Conservation (phyloP, 2,329 filamentous ascomycete genomes). For the Penicillium fuscoglaucum region DNA sequence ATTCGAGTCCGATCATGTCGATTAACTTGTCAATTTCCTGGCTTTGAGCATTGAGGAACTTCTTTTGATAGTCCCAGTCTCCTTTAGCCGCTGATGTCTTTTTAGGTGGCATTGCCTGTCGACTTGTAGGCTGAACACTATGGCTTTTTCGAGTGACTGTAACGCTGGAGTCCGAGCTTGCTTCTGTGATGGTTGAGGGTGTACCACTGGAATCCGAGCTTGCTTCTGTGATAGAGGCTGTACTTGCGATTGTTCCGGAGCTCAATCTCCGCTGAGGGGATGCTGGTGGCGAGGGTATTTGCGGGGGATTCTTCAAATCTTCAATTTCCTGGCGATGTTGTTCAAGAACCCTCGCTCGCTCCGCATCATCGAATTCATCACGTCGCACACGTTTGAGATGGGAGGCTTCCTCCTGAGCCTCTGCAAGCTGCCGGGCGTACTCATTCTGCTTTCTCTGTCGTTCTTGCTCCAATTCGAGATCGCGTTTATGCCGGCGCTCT, state of each 20-base stretch:
- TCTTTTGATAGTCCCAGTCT: constrained; percentile 66
- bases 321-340: constrained; percentile 23
- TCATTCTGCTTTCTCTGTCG: constrained; percentile 21
- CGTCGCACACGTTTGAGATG: constrained; percentile 19
- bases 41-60: constrained; percentile 52
- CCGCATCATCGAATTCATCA: constrained; percentile 20
- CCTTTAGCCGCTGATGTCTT: constrained; percentile 35
- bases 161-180: background rate
- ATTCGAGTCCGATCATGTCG: constrained; percentile 69
- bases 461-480: constrained; percentile 48
- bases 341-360: constrained; percentile 23
- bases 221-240: background rate
- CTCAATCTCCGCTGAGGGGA: background rate
- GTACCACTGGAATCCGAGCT: too few species aligned
- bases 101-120: background rate
- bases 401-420: constrained; percentile 28
- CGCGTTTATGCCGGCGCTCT: constrained; percentile 53
- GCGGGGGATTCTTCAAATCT: constrained; percentile 6
- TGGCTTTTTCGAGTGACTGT: background rate
- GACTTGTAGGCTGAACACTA: background rate
- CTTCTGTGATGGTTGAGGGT: background rate
- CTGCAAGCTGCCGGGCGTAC: constrained; percentile 26
- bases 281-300: background rate
- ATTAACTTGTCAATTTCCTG: constrained; percentile 63
- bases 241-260: background rate